Conservation (phyloP, 768 basidiomycete species). For the Psilocybe tampanensis region DNA sequence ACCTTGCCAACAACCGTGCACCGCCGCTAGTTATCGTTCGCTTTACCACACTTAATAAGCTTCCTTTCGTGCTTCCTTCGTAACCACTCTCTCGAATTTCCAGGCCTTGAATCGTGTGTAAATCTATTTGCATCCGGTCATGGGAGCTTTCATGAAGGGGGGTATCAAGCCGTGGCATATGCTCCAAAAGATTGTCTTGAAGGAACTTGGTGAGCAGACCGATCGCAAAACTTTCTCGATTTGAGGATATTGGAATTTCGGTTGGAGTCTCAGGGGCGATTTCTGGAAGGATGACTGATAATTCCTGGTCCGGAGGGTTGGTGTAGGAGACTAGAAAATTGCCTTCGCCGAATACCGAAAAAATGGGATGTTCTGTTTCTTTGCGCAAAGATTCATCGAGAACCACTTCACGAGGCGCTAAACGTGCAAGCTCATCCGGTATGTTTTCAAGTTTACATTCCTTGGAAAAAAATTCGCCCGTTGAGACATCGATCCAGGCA, state of each 20-base stretch:
- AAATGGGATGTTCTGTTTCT: slow-evolving; percentile 46
- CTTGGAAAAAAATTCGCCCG: slow-evolving; percentile 90
- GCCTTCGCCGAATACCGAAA: slow-evolving; percentile 54
- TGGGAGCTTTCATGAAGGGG: slow-evolving; percentile 58
- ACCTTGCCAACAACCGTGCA: slow-evolving; percentile 70
- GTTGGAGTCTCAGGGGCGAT: neutral
- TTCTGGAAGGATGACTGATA: neutral
- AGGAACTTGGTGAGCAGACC: slow-evolving; percentile 66
- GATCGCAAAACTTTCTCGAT: slow-evolving; percentile 57
- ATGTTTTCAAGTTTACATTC: slow-evolving; percentile 52
- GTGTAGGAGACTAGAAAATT: slow-evolving; percentile 56
- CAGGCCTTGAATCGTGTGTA: slow-evolving; percentile 86
- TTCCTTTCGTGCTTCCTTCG: slow-evolving; percentile 76
- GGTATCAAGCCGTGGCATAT: slow-evolving; percentile 65
- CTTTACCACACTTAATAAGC: slow-evolving; percentile 73
- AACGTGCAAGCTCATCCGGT: slow-evolving; percentile 81
- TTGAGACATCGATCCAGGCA: slow-evolving; percentile 95
- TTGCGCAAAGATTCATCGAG: slow-evolving; percentile 37
- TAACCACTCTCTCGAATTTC: slow-evolving; percentile 78
- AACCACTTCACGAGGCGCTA: slow-evolving; percentile 83
- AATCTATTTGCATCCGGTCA: slow-evolving; percentile 85
- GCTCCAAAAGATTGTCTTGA: slow-evolving; percentile 69
- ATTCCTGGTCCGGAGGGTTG: neutral
- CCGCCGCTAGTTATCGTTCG: slow-evolving; percentile 80
- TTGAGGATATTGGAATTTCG: neutral